phyloP scores from a whole-genome alignment of 768 basidiomycete genomes.

The Tricholoma sp. region DNA sequence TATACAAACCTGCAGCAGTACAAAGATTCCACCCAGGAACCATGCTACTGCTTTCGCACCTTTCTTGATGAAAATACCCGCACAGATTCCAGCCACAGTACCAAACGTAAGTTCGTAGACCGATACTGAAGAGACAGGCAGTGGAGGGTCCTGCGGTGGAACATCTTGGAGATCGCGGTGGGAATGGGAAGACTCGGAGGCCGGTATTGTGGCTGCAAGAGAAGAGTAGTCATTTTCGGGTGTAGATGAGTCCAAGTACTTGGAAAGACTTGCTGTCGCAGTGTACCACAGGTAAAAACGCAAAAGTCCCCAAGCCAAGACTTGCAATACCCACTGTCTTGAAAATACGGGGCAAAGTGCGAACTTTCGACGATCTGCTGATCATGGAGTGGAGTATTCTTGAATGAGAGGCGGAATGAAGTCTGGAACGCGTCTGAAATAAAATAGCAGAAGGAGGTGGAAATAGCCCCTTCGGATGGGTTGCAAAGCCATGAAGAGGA shows the following conservation, averaged over 20 bases:
- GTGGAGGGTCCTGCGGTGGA: conserved; percentile 27
- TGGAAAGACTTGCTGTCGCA: conserved; percentile 46
- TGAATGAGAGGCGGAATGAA: neutral
- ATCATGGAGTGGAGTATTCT: neutral
- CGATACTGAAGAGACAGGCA: conserved; percentile 69
- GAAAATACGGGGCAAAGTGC: conserved; percentile 14
- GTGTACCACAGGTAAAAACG: conserved; percentile 31
- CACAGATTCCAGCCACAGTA: conserved; percentile 81
- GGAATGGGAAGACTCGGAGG: neutral
- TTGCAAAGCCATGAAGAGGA: conserved; percentile 1
- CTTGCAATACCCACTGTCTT: conserved; percentile 33
- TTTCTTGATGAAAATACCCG: conserved; percentile 93
- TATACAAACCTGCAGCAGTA: conserved; percentile 75
- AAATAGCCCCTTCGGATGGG: neutral
- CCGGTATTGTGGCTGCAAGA: conserved; percentile 6
- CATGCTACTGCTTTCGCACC: conserved; percentile 84
- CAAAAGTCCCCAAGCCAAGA: conserved; percentile 40
- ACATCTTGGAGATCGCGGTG: neutral
- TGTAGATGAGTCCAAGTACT: conserved; percentile 3
- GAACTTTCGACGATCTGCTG: conserved; percentile 3
- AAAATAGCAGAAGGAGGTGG: neutral
- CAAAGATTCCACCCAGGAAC: conserved; percentile 84
- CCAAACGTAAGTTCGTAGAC: conserved; percentile 84
- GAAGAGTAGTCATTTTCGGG: neutral
- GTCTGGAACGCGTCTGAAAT: conserved; percentile 6